Percentiles rank a stretch among this genome's conserved stretches.
Evolutionary conservation across 2,329 filamentous ascomycete genomes (phyloP).

Genomic region (Colletotrichum sp.): DNA sequence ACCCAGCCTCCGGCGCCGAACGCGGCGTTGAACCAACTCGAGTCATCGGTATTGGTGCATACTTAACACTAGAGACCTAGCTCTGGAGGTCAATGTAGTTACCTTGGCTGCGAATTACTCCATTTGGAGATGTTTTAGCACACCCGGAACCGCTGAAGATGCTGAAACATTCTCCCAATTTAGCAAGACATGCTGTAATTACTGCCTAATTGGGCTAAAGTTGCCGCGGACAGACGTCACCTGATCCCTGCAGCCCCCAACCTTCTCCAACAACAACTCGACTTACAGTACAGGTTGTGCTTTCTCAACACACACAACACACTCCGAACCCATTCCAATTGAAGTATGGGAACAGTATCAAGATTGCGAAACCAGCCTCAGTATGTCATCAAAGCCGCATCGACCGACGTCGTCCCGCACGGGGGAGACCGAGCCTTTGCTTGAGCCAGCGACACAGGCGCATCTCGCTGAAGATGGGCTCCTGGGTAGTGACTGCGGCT

Average conservation of each 20-base stretch:
- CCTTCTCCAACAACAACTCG: background rate
- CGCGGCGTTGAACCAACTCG: too few species aligned
- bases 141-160: accelerated
- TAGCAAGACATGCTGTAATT: background rate
- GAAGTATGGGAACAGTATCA: background rate
- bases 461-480: background rate
- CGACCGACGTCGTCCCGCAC: background rate
- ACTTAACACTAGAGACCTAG: background rate
- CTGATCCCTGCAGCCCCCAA: background rate
- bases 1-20: too few species aligned
- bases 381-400: background rate
- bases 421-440: background rate
- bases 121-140: background rate
- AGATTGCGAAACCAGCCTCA: accelerated
- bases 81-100: background rate
- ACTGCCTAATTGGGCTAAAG: background rate
- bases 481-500: too few species aligned
- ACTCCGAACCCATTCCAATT: accelerated
- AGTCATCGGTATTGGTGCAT: too few species aligned
- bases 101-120: accelerated
- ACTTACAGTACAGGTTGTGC: background rate
- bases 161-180: background rate
- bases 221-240: background rate
- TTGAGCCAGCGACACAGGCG: background rate
- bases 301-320: background rate